Evolutionary conservation across 2,329 filamentous ascomycete genomes (phyloP), one percentile per base, ranked within the genome.

Genomic region (Xylariaceae sp.): DNA sequence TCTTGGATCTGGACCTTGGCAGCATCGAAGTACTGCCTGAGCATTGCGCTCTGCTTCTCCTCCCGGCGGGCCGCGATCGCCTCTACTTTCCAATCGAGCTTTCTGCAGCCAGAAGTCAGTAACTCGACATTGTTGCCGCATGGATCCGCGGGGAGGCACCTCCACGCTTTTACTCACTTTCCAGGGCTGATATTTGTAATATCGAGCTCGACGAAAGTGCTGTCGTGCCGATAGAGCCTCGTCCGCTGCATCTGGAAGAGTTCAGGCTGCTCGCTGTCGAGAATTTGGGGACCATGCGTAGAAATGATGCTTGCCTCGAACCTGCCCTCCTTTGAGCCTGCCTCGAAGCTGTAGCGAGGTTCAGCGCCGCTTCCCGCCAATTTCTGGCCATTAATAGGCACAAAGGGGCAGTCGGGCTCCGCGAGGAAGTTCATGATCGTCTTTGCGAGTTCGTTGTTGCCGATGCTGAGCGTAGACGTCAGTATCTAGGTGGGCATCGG

Each of bases 1-100:
- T 38, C 32, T 5, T 36, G 42, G 11, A 43, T 33, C 10, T 16
- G 27, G 24, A 60, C 47, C 0, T 23, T 38, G 10, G 58, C 44
- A 9, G 37, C 40, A 8, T 39, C 32, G 10, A 54, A 26, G 23
- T 61, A 47, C 2, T 43, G 24, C 18, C 14, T 7, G 41, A 36
- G 2, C 53, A 51, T 5, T 51, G 25, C n/a, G 14, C 38, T 42
- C 16, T 36, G 33, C 14, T 43, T 39, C 5, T 44, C 38, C 6
- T 53, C 38, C 5, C 53, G 48, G 4, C 52, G 45, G 10, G 51
- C 33, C n/a, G n/a, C n/a, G n/a, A n/a, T n/a, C 1, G 56, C 51
- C 17, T 52, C 49, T 3, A 66, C 29, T 3, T 51, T 51, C 63
- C 63, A 67, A 38, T 65, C 61, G 7, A 59, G 40, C 3, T 36